phyloP scores from a whole-genome alignment of 345 rosid genomes.

The Microcos paniculata region DNA sequence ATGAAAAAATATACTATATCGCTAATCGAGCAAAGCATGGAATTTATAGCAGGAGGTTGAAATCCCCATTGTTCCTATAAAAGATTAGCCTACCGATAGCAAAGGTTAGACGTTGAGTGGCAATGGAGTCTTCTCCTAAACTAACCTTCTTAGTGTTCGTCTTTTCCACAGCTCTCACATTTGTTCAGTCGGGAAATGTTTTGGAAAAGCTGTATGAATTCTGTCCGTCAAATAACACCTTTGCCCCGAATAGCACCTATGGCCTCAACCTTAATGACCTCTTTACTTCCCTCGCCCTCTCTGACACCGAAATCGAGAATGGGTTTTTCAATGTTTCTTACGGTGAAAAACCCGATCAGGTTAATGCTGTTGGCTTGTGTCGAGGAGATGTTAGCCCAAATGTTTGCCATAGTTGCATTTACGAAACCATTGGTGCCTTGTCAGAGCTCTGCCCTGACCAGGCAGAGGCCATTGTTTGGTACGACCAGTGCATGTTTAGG shows the following conservation, averaged over 20 bases:
- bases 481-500: constrained; percentile 38
- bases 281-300: not conserved
- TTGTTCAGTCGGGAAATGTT: not conserved
- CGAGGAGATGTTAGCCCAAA: constrained; percentile 35
- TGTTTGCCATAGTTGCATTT: constrained; percentile 33
- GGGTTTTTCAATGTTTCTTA: constrained; percentile 19
- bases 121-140: not conserved
- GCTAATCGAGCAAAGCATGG: no score
- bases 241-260: not conserved
- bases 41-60: no score
- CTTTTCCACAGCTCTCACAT: not conserved
- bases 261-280: not conserved
- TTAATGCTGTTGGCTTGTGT: constrained; percentile 36
- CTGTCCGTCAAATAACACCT: not conserved
- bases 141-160: no score
- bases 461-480: constrained; percentile 34
- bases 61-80: no score
- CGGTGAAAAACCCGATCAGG: constrained; percentile 20
- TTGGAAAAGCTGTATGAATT: no score
- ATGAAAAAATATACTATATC: no score
- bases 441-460: constrained; percentile 33
- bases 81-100: no score
- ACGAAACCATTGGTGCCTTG: constrained; percentile 13
- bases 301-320: not conserved
- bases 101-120: not conserved